phyloP scores from a whole-genome alignment of 305 asterid genomes.

The Withania somnifera region DNA sequence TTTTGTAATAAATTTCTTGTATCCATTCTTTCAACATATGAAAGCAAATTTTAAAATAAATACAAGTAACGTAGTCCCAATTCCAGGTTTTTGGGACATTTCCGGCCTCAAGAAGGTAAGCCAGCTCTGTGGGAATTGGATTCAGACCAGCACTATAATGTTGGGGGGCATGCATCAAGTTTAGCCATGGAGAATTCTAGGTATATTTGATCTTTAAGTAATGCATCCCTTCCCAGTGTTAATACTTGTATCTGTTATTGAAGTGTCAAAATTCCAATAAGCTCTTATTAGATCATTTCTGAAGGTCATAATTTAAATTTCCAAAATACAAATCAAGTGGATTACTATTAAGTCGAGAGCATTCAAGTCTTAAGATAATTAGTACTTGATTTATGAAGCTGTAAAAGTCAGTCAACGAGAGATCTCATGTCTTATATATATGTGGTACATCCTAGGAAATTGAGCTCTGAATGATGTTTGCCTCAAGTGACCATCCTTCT shows the following conservation, averaged over 20 bases:
- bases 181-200: constrained; percentile 44
- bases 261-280: not conserved
- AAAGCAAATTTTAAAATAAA: not conserved
- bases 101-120: constrained; percentile 74
- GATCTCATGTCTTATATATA: not conserved
- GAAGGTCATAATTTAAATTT: not conserved
- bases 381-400: not conserved
- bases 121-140: constrained; percentile 84
- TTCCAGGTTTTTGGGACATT: constrained; percentile 83
- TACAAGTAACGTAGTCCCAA: not conserved
- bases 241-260: not conserved
- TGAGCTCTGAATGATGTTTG: not conserved
- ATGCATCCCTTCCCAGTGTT: not conserved
- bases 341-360: not conserved
- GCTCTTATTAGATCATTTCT: not conserved
- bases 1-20: not conserved
- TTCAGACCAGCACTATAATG: constrained; percentile 70
- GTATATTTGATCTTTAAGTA: constrained; percentile 21
- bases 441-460: not conserved
- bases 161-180: constrained; percentile 47
- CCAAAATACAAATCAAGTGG: not conserved
- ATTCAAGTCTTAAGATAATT: not conserved
- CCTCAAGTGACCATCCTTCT: not conserved
- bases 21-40: not conserved
- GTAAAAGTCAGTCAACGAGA: not conserved